phyloP scores from a whole-genome alignment of 495 filamentous ascomycete species.

The Xylaria sp. region DNA sequence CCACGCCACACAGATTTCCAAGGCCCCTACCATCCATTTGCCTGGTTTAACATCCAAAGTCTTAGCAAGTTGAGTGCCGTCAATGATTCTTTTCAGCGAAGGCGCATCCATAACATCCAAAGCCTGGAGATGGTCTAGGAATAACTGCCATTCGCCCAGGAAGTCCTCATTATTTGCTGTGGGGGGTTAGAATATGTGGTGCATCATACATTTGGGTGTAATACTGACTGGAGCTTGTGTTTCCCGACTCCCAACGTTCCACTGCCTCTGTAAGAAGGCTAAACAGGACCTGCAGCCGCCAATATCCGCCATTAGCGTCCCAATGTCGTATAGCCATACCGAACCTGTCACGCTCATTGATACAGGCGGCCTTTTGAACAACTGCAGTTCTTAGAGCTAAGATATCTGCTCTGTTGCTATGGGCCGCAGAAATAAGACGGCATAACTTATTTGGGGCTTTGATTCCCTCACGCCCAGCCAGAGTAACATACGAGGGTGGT shows the following conservation, averaged over 20 bases:
- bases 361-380: conserved; percentile 40
- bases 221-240: conserved; percentile 25
- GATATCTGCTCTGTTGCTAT: conserved; percentile 65
- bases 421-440: conserved; percentile 68
- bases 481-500: conserved; percentile 53
- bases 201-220: background rate
- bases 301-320: conserved; percentile 66
- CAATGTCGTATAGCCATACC: conserved; percentile 83
- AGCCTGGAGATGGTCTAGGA: conserved; percentile 61
- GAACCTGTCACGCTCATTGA: conserved; percentile 54
- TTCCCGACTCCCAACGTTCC: conserved; percentile 37
- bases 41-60: conserved; percentile 69
- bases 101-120: conserved; percentile 59
- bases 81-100: conserved; percentile 64
- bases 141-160: conserved; percentile 58
- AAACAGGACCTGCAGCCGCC: conserved; percentile 77
- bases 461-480: conserved; percentile 76
- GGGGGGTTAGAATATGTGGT: conserved; percentile 30
- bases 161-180: conserved; percentile 41
- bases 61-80: conserved; percentile 69
- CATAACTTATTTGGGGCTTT: conserved; percentile 76
- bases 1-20: conserved; percentile 79
- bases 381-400: conserved; percentile 62
- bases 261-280: conserved; percentile 71
- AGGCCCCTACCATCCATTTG: conserved; percentile 76